A percentile compares a stretch with the other conserved stretches of the same genome.
phyloP scores from a whole-genome alignment of 2,329 filamentous ascomycete species.

The Colletotrichum paranaense region DNA sequence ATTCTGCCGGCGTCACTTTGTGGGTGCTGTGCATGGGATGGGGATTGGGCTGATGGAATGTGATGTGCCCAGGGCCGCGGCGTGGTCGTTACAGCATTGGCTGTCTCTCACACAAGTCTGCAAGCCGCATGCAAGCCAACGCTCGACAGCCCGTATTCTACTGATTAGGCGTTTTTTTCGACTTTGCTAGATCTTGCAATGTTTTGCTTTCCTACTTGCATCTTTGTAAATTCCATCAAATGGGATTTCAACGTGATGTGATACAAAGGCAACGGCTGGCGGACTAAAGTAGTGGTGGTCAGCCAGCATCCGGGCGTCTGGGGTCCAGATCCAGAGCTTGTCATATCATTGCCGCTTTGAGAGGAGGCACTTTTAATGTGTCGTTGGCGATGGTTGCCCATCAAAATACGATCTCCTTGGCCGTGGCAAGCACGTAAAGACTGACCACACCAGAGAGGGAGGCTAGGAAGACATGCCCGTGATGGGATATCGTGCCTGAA shows the following conservation, averaged over 20 bases:
- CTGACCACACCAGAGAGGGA: background rate
- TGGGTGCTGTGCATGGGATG: background rate
- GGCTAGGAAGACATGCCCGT: background rate
- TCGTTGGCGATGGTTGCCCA: slow-evolving; percentile 1
- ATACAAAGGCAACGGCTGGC: slow-evolving; percentile 3
- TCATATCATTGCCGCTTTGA: slow-evolving; percentile 14
- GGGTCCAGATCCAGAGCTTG: background rate
- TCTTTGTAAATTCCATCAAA: background rate
- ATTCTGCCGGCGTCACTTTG: background rate
- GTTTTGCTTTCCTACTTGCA: background rate
- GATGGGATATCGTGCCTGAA: slow-evolving; percentile 5
- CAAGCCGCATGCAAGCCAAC: background rate
- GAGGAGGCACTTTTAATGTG: background rate
- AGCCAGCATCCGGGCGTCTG: slow-evolving; percentile 5
- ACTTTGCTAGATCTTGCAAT: background rate
- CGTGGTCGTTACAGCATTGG: too few species aligned
- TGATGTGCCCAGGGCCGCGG: background rate
- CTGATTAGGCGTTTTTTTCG: slow-evolving; percentile 15
- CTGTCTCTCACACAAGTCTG: background rate
- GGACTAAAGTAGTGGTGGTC: slow-evolving; percentile 3
- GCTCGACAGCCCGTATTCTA: background rate
- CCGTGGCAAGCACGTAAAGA: background rate
- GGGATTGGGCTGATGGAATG: background rate
- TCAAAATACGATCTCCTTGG: background rate
- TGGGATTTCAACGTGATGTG: background rate